Conservation (phyloP, 495 filamentous ascomycete genomes). For the Cladorrhinum samala region DNA sequence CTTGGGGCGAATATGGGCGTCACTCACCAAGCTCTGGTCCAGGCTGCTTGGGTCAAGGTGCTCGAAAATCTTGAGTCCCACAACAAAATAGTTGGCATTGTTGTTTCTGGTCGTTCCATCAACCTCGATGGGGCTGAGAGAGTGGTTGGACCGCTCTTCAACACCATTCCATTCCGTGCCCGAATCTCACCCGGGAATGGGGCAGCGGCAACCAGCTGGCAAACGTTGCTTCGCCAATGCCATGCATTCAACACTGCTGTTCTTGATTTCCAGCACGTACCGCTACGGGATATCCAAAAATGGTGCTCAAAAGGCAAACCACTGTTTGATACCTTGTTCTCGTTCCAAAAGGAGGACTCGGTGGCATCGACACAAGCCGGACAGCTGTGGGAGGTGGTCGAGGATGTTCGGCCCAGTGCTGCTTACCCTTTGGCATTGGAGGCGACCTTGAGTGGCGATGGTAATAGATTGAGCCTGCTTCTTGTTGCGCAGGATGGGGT, state of each 20-base stretch:
- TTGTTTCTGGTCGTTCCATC: constrained; percentile 66
- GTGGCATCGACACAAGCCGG: not conserved
- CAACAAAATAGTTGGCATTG: constrained; percentile 51
- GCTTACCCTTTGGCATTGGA: constrained; percentile 77
- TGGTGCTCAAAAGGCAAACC: constrained; percentile 53
- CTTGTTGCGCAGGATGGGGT: constrained; percentile 44
- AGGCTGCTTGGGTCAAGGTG: constrained; percentile 60
- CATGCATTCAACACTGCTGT: constrained; percentile 56
- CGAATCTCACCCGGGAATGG: constrained; percentile 18
- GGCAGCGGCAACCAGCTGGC: constrained; percentile 39
- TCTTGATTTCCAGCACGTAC: constrained; percentile 62
- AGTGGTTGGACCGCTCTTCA: constrained; percentile 81
- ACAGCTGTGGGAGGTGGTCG: constrained; percentile 50
- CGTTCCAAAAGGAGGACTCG: constrained; percentile 56
- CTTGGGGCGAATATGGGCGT: constrained; percentile 53
- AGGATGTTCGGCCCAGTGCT: constrained; percentile 32
- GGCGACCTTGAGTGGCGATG: constrained; percentile 44
- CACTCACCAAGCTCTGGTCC: constrained; percentile 69
- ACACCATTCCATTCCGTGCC: constrained; percentile 67
- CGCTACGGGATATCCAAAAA: constrained; percentile 66
- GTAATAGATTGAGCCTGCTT: constrained; percentile 40
- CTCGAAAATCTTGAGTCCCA: constrained; percentile 34
- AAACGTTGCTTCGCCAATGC: constrained; percentile 44
- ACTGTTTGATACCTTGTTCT: constrained; percentile 80
- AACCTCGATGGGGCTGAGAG: constrained; percentile 58